A percentile compares a stretch with the other conserved stretches of the same genome.
phyloP scores from a whole-genome alignment of 1,284 basidiomycete genomes.

The Neotropicomus parvogracilis region DNA sequence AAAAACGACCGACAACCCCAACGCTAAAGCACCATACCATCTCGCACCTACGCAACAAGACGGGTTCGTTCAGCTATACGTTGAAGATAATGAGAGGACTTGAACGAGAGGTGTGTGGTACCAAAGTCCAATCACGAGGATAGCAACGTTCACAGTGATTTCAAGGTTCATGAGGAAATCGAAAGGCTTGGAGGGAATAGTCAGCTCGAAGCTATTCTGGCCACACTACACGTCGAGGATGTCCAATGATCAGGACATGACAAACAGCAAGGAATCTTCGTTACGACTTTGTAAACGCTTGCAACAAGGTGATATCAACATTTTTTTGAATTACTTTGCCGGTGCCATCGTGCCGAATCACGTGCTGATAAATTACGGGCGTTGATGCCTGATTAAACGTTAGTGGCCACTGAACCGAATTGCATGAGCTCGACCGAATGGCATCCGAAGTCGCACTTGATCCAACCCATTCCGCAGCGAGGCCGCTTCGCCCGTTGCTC shows the following conservation, averaged over 20 bases:
- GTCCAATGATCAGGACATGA: neutral
- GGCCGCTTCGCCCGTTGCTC: neutral
- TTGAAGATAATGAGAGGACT: constrained; percentile 51
- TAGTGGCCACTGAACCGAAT: neutral
- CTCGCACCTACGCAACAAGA: constrained; percentile 66
- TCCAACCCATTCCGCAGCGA: no score
- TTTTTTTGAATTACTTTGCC: neutral
- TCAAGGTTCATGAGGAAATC: constrained; percentile 32
- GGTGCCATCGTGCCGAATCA: neutral
- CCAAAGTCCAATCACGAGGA: neutral
- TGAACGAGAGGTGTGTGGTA: constrained; percentile 45
- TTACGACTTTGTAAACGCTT: neutral
- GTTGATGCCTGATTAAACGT: neutral
- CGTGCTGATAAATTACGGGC: neutral
- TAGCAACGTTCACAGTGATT: neutral
- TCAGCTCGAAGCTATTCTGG: constrained; percentile 29
- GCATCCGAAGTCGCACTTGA: neutral
- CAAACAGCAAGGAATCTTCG: neutral
- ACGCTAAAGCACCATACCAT: constrained; percentile 80
- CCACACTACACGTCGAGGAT: constrained; percentile 24
- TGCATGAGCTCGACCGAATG: neutral
- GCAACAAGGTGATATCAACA: neutral
- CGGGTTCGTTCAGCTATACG: constrained; percentile 72
- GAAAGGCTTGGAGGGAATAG: constrained; percentile 27
- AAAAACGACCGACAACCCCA: constrained; percentile 79